Evolutionary conservation across 805 yeast genomes (phyloP).

Genomic region (Suhomyces vadensis): DNA sequence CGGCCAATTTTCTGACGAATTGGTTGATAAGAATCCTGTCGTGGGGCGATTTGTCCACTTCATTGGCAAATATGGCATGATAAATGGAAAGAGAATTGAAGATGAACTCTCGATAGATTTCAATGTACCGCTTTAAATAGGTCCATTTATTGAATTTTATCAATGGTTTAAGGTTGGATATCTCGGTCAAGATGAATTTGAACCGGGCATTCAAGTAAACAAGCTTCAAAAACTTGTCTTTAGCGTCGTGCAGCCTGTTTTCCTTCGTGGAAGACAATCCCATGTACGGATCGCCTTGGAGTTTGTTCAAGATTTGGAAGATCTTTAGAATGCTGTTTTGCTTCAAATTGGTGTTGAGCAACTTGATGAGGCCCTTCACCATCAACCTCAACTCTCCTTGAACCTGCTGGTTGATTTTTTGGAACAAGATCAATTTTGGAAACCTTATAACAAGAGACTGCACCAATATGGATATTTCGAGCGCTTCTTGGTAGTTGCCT

Average conservation of each 20-base stretch:
- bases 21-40: slow-evolving; percentile 27
- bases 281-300: slow-evolving; percentile 22
- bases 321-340: slow-evolving; percentile 80
- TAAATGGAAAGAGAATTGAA: slow-evolving; percentile 71
- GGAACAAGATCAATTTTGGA: slow-evolving; percentile 57
- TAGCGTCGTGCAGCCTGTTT: slow-evolving; percentile 1
- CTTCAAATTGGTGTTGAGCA: slow-evolving; percentile 73
- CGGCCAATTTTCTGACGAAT: slow-evolving; percentile 33
- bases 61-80: slow-evolving; percentile 53
- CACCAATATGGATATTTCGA: slow-evolving; percentile 77
- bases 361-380: slow-evolving; percentile 67
- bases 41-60: slow-evolving; percentile 18
- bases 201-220: slow-evolving; percentile 68
- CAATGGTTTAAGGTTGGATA: slow-evolving; percentile 58
- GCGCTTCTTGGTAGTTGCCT: slow-evolving; percentile 87
- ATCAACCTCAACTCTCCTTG: slow-evolving; percentile 59
- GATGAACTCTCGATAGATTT: slow-evolving; percentile 80
- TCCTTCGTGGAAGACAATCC: slow-evolving; percentile 37
- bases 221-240: slow-evolving; percentile 39
- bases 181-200: slow-evolving; percentile 64
- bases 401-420: slow-evolving; percentile 50
- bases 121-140: slow-evolving; percentile 76
- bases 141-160: slow-evolving; percentile 53
- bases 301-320: slow-evolving; percentile 69
- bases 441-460: slow-evolving; percentile 69